Evolutionary conservation across 176 grass and related monocot genomes (phyloP).

Genomic region (Aegilops speltoides): DNA sequence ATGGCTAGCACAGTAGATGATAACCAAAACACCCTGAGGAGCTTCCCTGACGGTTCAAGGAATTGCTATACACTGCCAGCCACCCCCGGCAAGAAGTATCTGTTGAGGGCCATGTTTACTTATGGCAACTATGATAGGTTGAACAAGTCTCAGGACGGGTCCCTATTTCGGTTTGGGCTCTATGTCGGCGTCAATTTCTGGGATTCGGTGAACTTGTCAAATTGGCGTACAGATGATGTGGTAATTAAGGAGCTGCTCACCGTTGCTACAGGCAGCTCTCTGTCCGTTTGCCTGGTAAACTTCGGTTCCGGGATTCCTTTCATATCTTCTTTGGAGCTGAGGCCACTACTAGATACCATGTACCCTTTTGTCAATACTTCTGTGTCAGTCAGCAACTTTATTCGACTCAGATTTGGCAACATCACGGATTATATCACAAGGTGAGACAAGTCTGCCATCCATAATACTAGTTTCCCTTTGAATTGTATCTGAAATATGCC

Average conservation of each 20-base stretch:
- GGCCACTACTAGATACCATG: background rate
- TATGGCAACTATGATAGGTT: conserved; percentile 14
- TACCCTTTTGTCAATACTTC: background rate
- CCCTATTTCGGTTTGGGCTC: background rate
- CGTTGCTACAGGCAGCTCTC: background rate
- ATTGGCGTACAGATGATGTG: accelerated
- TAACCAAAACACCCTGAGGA: background rate
- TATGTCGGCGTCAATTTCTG: conserved; percentile 13
- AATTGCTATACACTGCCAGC: background rate
- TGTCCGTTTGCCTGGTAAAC: conserved; percentile 20
- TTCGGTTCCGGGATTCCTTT: background rate
- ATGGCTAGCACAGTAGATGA: accelerated
- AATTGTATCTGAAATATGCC: background rate
- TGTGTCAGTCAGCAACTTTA: background rate
- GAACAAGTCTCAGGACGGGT: background rate
- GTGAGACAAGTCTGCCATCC: background rate
- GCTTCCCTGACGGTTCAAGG: background rate
- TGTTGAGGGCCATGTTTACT: background rate
- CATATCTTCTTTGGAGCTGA: conserved; percentile 10
- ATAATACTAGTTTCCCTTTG: background rate
- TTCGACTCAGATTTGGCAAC: background rate
- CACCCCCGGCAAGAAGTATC: background rate
- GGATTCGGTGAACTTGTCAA: background rate
- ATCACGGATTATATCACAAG: background rate
- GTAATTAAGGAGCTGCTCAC: background rate